These are phyloP conservation scores for Clathrospora elynae DNA, from an alignment of 2,329 filamentous ascomycete species.

Conservation along the genomic window DNA sequence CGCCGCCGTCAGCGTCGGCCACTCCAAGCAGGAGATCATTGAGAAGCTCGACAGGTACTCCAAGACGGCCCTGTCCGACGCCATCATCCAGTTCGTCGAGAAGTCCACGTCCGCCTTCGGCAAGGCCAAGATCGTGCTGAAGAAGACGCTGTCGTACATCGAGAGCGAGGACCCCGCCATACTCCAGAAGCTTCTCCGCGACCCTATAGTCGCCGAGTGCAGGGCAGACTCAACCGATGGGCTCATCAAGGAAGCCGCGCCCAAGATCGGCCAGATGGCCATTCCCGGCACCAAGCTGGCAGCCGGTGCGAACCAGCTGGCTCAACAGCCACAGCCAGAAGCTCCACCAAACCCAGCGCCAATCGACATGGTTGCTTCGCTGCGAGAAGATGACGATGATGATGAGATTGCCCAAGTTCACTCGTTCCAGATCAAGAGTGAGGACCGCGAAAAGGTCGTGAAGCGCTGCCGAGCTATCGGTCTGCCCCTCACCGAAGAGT, in stretches of 20 bases:
- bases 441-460: slow-evolving; percentile 82
- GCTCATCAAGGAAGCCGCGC: slow-evolving; percentile 79
- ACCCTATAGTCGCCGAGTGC: slow-evolving; percentile 78
- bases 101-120: slow-evolving; percentile 88
- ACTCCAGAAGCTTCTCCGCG: slow-evolving; percentile 83
- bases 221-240: slow-evolving; percentile 74
- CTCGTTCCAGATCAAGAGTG: slow-evolving; percentile 86
- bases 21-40: slow-evolving; percentile 88
- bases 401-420: slow-evolving; percentile 88
- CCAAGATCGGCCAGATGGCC: slow-evolving; percentile 83
- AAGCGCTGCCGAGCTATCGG: slow-evolving; percentile 86
- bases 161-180: slow-evolving; percentile 89
- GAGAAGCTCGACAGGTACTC: slow-evolving; percentile 84
- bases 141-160: slow-evolving; percentile 92
- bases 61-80: slow-evolving; percentile 84
- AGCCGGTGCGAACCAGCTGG: slow-evolving; percentile 76
- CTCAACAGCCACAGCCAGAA: slow-evolving; percentile 46
- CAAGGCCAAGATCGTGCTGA: slow-evolving; percentile 92
- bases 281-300: slow-evolving; percentile 96
- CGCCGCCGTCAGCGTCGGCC: slow-evolving; percentile 91
- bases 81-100: slow-evolving; percentile 78
- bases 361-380: slow-evolving; percentile 69
- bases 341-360: slow-evolving; percentile 37
- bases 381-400: slow-evolving; percentile 74
- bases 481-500: slow-evolving; percentile 90